Evolutionary conservation across 2,329 filamentous ascomycete genomes (phyloP), one percentile per base, ranked within the genome.

Genomic region (Exophiala sp.): DNA sequence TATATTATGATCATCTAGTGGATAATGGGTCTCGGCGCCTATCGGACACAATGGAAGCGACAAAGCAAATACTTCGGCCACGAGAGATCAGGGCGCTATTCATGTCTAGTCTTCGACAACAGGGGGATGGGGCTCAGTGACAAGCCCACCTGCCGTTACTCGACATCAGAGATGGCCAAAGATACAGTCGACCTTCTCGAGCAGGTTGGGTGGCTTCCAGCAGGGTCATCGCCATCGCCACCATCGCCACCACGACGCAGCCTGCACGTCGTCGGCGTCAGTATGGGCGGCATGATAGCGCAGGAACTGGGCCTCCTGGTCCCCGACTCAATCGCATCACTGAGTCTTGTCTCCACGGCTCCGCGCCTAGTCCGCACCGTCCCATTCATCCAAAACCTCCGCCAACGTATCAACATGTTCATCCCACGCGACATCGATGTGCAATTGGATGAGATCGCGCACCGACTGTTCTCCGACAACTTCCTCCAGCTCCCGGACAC

Each of bases 211-310:
- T 94, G 86, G 86, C 81, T 66, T 37, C 64, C 68, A 6, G 58
- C 64, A 21, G 34, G 32, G 4, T 22, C 23, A 14, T 41, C 27
- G 2, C n/a, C 50, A 37, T 63, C 39, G 52, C 58, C 14, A n/a
- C 14, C 30, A n/a, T n/a, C 30, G 30, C 14, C 30, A 16, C 10
- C 30, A 18, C n/a, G 19, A 18, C 69, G 75, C 72, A 65, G 79
- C 44, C 59, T 84, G 11, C 82, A 95, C 69, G 66, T 94, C 45
- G 73, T 86, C 27, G 89, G 88, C 48, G 81, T 91, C 57, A 88
- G 83, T 52, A 86, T 95, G 78, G 88, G 88, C 56, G 88, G 89
- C 62, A 95, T 95, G 89, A 91, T 95, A 61, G 81, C 86, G 2
- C 89, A 95, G 68, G 89, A 95, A 69, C 63, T 95, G 2, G 78